Evolutionary conservation across 2,329 filamentous ascomycete species (phyloP).

Genomic region (Simplicillium sp.): DNA sequence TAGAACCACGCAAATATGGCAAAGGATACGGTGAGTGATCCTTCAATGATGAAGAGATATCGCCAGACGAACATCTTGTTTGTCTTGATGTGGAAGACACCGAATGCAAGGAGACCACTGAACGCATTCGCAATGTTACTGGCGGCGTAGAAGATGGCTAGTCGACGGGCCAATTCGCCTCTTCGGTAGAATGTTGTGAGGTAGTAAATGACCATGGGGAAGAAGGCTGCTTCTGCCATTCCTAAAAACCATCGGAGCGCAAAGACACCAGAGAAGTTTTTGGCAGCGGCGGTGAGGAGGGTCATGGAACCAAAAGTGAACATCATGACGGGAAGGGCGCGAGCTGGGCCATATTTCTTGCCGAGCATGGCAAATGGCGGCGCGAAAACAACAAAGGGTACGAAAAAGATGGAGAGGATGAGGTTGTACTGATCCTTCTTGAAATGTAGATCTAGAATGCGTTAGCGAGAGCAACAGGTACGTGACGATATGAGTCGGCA

Average conservation of each 20-base stretch:
- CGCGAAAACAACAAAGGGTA: conserved; percentile 65
- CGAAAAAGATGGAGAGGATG: conserved; percentile 63
- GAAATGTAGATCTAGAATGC: conserved; percentile 37
- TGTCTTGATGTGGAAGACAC: conserved; percentile 36
- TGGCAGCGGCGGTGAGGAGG: conserved; percentile 42
- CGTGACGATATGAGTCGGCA: background rate
- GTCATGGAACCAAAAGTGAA: conserved; percentile 61
- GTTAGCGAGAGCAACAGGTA: conserved; percentile 20
- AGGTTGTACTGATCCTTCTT: conserved; percentile 58
- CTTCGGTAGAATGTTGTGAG: conserved; percentile 40
- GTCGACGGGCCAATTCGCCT: conserved; percentile 32
- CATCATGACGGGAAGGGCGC: conserved; percentile 64
- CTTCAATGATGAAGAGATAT: conserved; percentile 46
- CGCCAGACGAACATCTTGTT: conserved; percentile 30
- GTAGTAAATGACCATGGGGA: conserved; percentile 44
- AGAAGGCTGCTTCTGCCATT: conserved; percentile 46
- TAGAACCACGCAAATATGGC: conserved; percentile 59
- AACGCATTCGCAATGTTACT: conserved; percentile 61
- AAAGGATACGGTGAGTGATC: conserved; percentile 47
- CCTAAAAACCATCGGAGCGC: conserved; percentile 41
- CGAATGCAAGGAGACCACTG: conserved; percentile 36
- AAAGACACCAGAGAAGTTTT: conserved; percentile 39
- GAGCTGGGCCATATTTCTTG: conserved; percentile 59
- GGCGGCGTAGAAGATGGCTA: conserved; percentile 65
- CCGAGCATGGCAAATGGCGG: conserved; percentile 50